These are phyloP conservation scores for Eutrema salsugineum DNA, from an alignment of 441 rosid species.

Conservation along the genomic window DNA sequence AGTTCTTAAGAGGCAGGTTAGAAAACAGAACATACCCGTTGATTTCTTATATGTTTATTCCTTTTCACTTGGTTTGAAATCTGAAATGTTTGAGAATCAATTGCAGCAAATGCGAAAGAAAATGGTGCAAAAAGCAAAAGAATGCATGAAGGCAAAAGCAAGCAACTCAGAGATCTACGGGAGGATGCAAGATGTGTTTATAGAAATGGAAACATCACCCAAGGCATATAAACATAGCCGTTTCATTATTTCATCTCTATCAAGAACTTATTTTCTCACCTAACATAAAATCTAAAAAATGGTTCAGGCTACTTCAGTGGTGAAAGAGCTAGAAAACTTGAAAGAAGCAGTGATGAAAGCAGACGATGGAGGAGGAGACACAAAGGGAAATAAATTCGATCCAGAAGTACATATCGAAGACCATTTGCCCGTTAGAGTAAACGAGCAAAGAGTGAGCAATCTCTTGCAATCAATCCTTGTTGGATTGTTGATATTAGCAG, in stretches of 20 bases:
- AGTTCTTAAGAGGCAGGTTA: constrained; percentile 75
- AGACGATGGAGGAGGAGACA: constrained; percentile 35
- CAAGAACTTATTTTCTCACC: constrained; percentile 7
- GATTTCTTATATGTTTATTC: neutral
- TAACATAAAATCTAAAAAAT: neutral
- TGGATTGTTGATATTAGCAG: constrained; percentile 47
- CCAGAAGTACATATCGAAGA: constrained; percentile 67
- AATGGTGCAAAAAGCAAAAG: constrained; percentile 77
- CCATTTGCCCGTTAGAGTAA: constrained; percentile 74
- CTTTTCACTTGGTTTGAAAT: neutral
- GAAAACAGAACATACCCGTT: neutral
- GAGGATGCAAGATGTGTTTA: constrained; percentile 73
- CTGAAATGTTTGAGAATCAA: constrained; percentile 2
- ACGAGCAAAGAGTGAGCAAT: constrained; percentile 83
- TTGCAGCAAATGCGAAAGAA: constrained; percentile 67
- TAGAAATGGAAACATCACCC: constrained; percentile 66
- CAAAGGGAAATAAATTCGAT: constrained; percentile 53
- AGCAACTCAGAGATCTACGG: constrained; percentile 73
- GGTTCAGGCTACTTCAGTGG: constrained; percentile 40
- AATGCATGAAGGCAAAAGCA: constrained; percentile 57
- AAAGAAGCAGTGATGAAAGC: constrained; percentile 68
- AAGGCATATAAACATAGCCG: constrained; percentile 28
- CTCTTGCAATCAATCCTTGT: constrained; percentile 72
- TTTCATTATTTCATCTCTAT: neutral
- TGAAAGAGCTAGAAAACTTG: constrained; percentile 55